A percentile compares a stretch with the other conserved stretches of the same genome.
Conservation (phyloP, 2,329 filamentous ascomycete genomes). For the Pyrenophora graminea region DNA sequence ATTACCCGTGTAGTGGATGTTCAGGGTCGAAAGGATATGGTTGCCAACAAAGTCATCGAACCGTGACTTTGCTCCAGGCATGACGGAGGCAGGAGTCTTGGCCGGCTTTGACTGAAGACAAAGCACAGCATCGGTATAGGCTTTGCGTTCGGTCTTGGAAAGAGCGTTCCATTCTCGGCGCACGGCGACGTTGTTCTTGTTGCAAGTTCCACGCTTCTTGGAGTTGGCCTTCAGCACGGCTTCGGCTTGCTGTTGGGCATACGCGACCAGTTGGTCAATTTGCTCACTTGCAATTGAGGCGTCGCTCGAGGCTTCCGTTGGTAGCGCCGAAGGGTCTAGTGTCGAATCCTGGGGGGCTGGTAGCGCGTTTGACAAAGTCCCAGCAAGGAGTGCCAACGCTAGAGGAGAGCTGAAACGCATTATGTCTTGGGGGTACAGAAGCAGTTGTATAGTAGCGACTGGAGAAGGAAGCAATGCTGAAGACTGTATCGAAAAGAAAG, state of each 20-base stretch:
- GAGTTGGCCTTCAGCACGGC: constrained; percentile 19
- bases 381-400: constrained; percentile 30
- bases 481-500: not conserved
- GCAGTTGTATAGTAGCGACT: not conserved
- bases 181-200: constrained; percentile 30
- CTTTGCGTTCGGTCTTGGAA: constrained; percentile 34
- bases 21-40: constrained; percentile 43
- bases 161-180: constrained; percentile 36
- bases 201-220: constrained; percentile 30
- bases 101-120: constrained; percentile 38
- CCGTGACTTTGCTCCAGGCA: constrained; percentile 39
- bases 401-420: constrained; percentile 34
- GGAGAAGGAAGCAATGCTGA: not conserved
- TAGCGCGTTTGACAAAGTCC: constrained; percentile 29
- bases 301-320: constrained; percentile 26
- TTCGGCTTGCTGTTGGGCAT: constrained; percentile 26
- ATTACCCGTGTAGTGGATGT: constrained; percentile 43
- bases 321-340: constrained; percentile 18
- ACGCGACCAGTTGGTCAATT: constrained; percentile 27
- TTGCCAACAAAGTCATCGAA: constrained; percentile 47
- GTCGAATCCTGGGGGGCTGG: constrained; percentile 27
- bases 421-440: constrained; percentile 2
- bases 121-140: constrained; percentile 44
- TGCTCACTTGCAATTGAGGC: constrained; percentile 29
- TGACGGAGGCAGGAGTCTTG: constrained; percentile 32